Evolutionary conservation across 176 grass and related monocot genomes (phyloP), one percentile per base, ranked within the genome.

Genomic region (Ensete ventricosum): DNA sequence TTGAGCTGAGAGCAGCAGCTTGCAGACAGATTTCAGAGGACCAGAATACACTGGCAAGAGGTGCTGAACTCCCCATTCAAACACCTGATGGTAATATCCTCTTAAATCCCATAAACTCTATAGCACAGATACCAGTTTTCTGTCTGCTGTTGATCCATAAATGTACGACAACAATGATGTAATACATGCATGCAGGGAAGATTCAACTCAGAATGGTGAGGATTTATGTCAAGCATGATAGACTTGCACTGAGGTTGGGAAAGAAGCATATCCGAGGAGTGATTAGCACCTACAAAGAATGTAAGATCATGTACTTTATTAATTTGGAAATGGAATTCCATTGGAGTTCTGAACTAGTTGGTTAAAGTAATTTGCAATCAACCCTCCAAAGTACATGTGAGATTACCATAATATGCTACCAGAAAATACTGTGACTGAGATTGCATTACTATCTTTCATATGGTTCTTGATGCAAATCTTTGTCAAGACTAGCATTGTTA

Each of bases 141-240:
- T 43, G 34, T 5, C 4, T 6, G 4, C 34, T 43, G 4, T 43
- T 43, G 34, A 43, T 6, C 34, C 34, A 43, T 5, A 5, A 43
- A 43, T 43, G 34, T 43, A 43, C 34, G 0, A 43, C 34, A 43
- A 43, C 34, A 43, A 43, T 4, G 4, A 50, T 55, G 75, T 67
- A 19, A 71, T 66, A 54, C 70, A 26, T 68, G 67, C 43, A 50
- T 83, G 80, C 73, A 89, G 87, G 87, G 65, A 78, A 80, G 53
- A 23, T 89, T 68, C 82, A 87, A 12, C 75, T 55, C 19, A 92
- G 87, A 67, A 89, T 73, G 57, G 87, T 78, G 74, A 81, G 74
- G 9, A 63, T 84, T 26, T 79, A 76, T 11, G 73, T 49, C 52
- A 78, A 80, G 73, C 11, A 84, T 79, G 77, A 83, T 14, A 81